A percentile compares a stretch with the other conserved stretches of the same genome.
phyloP scores from a whole-genome alignment of 2,329 filamentous ascomycete genomes.

The Colletotrichum ledebouriae region DNA sequence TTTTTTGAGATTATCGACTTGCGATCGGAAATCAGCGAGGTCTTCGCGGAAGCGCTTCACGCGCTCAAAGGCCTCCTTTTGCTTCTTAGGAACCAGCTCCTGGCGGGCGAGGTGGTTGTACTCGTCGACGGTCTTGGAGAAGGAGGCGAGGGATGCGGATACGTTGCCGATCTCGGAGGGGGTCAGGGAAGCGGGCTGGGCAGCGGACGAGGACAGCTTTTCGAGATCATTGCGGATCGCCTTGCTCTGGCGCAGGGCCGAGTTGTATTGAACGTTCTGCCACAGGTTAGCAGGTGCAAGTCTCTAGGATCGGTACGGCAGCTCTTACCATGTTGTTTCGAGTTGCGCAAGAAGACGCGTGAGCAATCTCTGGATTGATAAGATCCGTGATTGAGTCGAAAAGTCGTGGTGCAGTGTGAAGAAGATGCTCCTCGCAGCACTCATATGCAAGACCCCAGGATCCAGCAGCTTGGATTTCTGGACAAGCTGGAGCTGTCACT shows the following conservation, averaged over 20 bases:
- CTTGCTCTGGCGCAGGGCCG: slow-evolving; percentile 86
- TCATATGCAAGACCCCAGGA: slow-evolving; percentile 17
- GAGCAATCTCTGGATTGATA: too few species aligned
- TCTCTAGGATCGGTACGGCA: too few species aligned
- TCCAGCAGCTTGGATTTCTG: slow-evolving; percentile 13
- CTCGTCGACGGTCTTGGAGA: slow-evolving; percentile 92
- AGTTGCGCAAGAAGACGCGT: not conserved
- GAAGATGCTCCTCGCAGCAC: not conserved
- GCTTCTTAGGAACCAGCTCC: slow-evolving; percentile 91
- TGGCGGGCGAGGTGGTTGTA: slow-evolving; percentile 88
- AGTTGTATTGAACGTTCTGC: slow-evolving; percentile 88
- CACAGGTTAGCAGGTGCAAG: slow-evolving; percentile 46
- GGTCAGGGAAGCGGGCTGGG: slow-evolving; percentile 73
- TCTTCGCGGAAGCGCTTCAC: slow-evolving; percentile 88
- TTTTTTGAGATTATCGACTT: slow-evolving; percentile 83
- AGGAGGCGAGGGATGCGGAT: slow-evolving; percentile 81
- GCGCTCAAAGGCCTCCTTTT: slow-evolving; percentile 89
- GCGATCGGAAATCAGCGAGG: slow-evolving; percentile 81
- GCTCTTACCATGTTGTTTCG: slow-evolving; percentile 24
- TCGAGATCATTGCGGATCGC: slow-evolving; percentile 83
- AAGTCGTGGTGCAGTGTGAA: not conserved
- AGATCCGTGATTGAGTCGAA: not conserved
- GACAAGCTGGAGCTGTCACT: slow-evolving; percentile 28
- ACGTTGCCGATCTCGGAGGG: slow-evolving; percentile 73
- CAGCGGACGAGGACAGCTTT: slow-evolving; percentile 71